Conservation (phyloP, 805 yeast species). For the Brettanomyces anomalus region DNA sequence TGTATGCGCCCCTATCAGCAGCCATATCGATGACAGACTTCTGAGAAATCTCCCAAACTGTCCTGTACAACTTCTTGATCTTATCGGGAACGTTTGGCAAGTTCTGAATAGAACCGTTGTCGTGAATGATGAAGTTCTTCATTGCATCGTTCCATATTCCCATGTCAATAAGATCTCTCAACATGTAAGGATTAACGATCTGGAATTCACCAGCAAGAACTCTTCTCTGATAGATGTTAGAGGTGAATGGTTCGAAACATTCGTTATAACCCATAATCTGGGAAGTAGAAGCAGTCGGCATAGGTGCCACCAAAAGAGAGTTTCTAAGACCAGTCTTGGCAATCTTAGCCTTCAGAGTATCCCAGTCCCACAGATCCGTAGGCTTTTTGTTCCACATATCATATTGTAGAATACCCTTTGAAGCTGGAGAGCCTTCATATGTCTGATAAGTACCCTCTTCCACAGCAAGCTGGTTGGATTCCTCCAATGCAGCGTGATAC, state of each 20-base stretch:
- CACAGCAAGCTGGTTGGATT: slow-evolving; percentile 45
- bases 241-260: slow-evolving; percentile 56
- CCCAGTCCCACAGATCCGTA: slow-evolving; percentile 52
- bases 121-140: slow-evolving; percentile 47
- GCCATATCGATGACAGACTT: slow-evolving; percentile 80
- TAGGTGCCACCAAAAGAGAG: slow-evolving; percentile 53
- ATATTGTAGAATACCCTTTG: slow-evolving; percentile 46
- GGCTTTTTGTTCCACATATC: slow-evolving; percentile 55
- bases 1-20: slow-evolving; percentile 62
- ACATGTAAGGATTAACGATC: slow-evolving; percentile 50
- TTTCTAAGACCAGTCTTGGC: slow-evolving; percentile 45
- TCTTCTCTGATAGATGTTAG: slow-evolving; percentile 54
- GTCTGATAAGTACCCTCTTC: slow-evolving; percentile 42
- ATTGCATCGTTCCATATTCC: slow-evolving; percentile 50
- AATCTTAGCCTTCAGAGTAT: slow-evolving; percentile 38
- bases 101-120: slow-evolving; percentile 50
- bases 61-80: slow-evolving; percentile 45
- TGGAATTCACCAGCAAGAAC: slow-evolving; percentile 59
- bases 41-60: slow-evolving; percentile 94
- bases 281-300: slow-evolving; percentile 63
- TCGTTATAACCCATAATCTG: slow-evolving; percentile 55
- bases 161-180: slow-evolving; percentile 48
- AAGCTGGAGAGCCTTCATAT: slow-evolving; percentile 51
- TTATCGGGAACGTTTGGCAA: slow-evolving; percentile 47
- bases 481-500: slow-evolving; percentile 51